phyloP scores from a whole-genome alignment of 1,139 yeast species.

The Geotrichum citri-aurantii region DNA sequence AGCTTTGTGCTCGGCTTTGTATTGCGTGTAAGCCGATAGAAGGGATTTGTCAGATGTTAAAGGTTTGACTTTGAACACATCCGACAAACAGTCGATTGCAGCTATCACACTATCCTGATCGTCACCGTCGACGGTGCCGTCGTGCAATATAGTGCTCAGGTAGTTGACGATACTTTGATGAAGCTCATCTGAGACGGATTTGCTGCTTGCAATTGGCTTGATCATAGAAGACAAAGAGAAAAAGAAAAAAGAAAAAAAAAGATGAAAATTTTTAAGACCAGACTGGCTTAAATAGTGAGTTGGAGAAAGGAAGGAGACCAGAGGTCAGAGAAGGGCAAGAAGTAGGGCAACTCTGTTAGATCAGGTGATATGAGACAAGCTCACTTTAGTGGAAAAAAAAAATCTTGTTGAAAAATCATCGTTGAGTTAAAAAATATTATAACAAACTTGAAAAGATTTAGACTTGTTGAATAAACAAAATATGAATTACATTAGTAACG shows the following conservation, averaged over 20 bases:
- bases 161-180: conserved; percentile 73
- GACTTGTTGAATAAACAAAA: too few relatives aligned
- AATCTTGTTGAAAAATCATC: too few relatives aligned
- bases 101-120: conserved; percentile 86
- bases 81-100: conserved; percentile 87
- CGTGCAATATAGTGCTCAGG: conserved; percentile 53
- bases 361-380: background rate
- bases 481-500: background rate
- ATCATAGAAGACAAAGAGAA: background rate
- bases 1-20: conserved; percentile 24
- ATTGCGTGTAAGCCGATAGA: conserved; percentile 30
- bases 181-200: conserved; percentile 46
- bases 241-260: background rate
- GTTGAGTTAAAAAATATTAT: too few relatives aligned
- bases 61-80: conserved; percentile 64
- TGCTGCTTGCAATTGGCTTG: conserved; percentile 25
- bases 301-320: background rate
- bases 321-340: background rate
- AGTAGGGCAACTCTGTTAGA: background rate
- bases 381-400: too few relatives aligned
- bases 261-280: background rate
- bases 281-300: background rate
- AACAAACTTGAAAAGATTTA: background rate
- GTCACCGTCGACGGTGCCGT: conserved; percentile 68
- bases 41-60: conserved; percentile 41